These are phyloP conservation scores for Puccinellia tenuiflora DNA, from an alignment of 176 grass and related monocot genomes.

Conservation along the genomic window DNA sequence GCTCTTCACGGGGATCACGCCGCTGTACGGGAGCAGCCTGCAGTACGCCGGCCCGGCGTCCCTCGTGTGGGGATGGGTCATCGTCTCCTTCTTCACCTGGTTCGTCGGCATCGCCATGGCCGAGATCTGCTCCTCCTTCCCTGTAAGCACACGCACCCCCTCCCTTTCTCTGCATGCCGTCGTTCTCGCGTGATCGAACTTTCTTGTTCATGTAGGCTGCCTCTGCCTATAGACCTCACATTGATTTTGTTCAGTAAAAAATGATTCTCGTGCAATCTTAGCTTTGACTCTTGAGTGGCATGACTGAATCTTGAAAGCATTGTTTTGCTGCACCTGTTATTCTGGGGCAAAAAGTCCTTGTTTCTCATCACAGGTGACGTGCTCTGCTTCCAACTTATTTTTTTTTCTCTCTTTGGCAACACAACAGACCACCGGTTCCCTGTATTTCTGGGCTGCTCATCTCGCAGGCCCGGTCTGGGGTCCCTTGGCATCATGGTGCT, in stretches of 20 bases:
- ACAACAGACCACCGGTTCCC: conserved; percentile 89
- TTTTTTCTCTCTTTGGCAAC: conserved; percentile 7
- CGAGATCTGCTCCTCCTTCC: conserved; percentile 99
- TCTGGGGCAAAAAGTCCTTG: neutral
- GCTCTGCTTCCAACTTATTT: neutral
- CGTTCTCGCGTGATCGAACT: neutral
- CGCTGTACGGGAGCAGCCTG: conserved; percentile 87
- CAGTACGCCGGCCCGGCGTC: conserved; percentile 78
- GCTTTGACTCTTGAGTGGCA: neutral
- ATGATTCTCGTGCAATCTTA: neutral
- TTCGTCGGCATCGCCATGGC: conserved; percentile 99
- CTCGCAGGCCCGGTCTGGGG: conserved; percentile 90
- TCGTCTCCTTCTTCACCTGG: conserved; percentile 99
- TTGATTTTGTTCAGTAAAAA: neutral
- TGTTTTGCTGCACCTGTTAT: neutral
- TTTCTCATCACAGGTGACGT: neutral
- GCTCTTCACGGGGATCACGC: conserved; percentile 99
- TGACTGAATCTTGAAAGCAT: neutral
- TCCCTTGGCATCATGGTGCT: conserved; percentile 95
- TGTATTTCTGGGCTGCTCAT: conserved; percentile 99
- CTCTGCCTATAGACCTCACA: neutral
- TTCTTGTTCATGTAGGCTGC: neutral
- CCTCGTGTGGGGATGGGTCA: conserved; percentile 96
- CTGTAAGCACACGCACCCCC: conserved; percentile 26
- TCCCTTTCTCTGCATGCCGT: neutral